These are phyloP conservation scores for Camellia oleifera DNA, from an alignment of 179 eudicot genomes.

Conservation along the genomic window DNA sequence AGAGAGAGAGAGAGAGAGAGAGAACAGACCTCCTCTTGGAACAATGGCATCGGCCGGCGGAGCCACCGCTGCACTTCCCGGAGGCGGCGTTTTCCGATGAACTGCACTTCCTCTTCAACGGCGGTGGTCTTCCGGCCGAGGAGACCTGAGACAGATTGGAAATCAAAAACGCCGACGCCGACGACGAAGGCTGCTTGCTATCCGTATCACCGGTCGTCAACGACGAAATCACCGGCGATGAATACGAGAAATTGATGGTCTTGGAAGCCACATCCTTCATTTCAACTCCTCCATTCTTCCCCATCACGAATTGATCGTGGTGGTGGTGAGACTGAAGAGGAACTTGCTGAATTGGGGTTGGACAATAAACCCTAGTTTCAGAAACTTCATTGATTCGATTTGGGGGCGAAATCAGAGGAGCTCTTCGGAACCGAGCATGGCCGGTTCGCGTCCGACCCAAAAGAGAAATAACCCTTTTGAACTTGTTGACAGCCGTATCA, in stretches of 20 bases:
- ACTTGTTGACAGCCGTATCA: constrained; percentile 61
- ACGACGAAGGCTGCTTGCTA: constrained; percentile 20
- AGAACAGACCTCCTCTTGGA: constrained; percentile 63
- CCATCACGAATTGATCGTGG: not conserved
- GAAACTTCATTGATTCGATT: not conserved
- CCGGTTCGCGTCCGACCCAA: constrained; percentile 68
- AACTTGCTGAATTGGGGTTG: constrained; percentile 71
- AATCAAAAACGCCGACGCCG: constrained; percentile 54
- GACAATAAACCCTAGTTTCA: constrained; percentile 42
- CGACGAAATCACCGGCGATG: constrained; percentile 56
- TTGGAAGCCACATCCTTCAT: constrained; percentile 22
- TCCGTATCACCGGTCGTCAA: constrained; percentile 63
- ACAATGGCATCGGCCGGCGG: constrained; percentile 84
- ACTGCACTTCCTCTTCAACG: constrained; percentile 62
- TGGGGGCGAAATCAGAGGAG: constrained; percentile 32
- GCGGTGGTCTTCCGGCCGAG: constrained; percentile 64
- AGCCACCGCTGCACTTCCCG: constrained; percentile 74
- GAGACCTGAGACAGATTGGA: constrained; percentile 47
- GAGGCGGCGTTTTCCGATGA: constrained; percentile 54
- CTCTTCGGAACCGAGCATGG: constrained; percentile 86
- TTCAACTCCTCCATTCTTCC: constrained; percentile 2
- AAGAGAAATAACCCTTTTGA: constrained; percentile 71
- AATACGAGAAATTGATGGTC: constrained; percentile 53
- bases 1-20: no score
- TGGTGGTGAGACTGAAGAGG: constrained; percentile 22